These are phyloP conservation scores for Trichoderma aggressivum DNA, from an alignment of 2,329 filamentous ascomycete species.

Conservation along the genomic window DNA sequence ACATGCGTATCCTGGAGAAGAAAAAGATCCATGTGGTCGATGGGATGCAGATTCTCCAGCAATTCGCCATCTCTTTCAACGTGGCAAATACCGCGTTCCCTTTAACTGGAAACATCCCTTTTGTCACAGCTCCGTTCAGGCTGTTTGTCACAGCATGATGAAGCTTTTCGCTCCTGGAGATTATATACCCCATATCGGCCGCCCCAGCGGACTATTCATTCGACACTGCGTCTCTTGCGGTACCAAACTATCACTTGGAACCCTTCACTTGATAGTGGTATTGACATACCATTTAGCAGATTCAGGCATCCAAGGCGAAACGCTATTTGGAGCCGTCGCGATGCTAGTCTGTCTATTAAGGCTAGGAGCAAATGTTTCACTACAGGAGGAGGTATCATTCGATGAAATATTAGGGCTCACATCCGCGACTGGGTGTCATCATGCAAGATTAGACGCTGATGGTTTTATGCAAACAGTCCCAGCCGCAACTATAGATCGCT, in stretches of 20 bases:
- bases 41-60: background rate
- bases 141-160: background rate
- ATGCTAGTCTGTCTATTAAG: background rate
- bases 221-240: background rate
- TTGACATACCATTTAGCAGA: background rate
- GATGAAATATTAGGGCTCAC: background rate
- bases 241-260: background rate
- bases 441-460: background rate
- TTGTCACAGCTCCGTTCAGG: background rate
- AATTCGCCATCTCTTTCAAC: background rate
- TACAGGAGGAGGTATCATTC: fast-evolving
- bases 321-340: background rate
- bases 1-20: background rate
- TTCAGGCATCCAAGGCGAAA: background rate
- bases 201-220: background rate
- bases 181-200: background rate
- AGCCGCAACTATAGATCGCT: fast-evolving
- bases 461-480: background rate
- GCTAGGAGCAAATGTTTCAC: fast-evolving
- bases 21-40: background rate
- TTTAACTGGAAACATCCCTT: background rate
- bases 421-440: background rate
- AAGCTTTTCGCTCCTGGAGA: background rate
- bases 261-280: background rate
- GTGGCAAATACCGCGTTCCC: background rate